A percentile compares a stretch with the other conserved stretches of the same genome.
Evolutionary conservation across 331 rosid species (phyloP).

Genomic region (Acacia pycnantha): DNA sequence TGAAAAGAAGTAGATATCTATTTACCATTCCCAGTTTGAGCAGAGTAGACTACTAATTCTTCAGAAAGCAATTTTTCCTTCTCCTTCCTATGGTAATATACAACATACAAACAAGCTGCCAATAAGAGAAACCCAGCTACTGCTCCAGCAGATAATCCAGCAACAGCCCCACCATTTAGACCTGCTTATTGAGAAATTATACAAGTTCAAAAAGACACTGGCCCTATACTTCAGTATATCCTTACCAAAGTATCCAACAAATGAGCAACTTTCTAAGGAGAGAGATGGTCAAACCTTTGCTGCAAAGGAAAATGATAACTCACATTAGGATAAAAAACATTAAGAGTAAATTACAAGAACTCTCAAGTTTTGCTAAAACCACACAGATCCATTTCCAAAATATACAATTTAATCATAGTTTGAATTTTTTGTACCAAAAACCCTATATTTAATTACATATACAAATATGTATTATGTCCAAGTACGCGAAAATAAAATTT

Average conservation of each 20-base stretch:
- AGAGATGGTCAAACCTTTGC: slow-evolving; percentile 54
- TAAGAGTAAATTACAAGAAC: background rate
- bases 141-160: slow-evolving; percentile 58
- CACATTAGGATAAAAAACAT: background rate
- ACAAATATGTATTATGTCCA: too few species aligned
- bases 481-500: too few species aligned
- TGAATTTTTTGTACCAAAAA: background rate
- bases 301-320: slow-evolving; percentile 34
- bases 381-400: background rate
- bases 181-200: slow-evolving; percentile 39
- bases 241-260: slow-evolving; percentile 14
- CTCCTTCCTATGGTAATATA: slow-evolving; percentile 44
- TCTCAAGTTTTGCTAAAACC: background rate
- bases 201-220: too few species aligned
- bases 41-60: slow-evolving; percentile 33
- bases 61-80: background rate
- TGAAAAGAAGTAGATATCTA: background rate
- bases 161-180: slow-evolving; percentile 42
- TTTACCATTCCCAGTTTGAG: slow-evolving; percentile 41
- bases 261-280: slow-evolving; percentile 16
- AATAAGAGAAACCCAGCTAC: slow-evolving; percentile 47
- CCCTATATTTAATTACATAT: too few species aligned
- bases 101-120: slow-evolving; percentile 41
- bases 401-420: background rate
- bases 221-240: too few species aligned